phyloP scores from a whole-genome alignment of 148 eudicot species.

The Nyssa sinensis region DNA sequence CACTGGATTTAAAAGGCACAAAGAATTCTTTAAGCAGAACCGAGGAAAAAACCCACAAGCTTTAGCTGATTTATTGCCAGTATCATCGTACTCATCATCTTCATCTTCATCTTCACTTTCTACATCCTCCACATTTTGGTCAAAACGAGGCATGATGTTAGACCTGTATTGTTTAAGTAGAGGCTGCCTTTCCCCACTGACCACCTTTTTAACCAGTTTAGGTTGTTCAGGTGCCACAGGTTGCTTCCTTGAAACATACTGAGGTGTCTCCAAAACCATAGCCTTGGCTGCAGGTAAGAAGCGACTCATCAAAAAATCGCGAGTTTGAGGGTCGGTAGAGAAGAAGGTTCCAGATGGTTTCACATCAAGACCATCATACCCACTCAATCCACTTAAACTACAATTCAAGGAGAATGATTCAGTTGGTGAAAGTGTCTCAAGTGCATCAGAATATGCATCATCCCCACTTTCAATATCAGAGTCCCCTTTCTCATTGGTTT shows the following conservation, averaged over 20 bases:
- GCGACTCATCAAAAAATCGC: conserved; percentile 82
- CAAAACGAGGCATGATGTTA: conserved; percentile 32
- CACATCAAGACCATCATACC: conserved; percentile 29
- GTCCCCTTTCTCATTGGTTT: conserved; percentile 11
- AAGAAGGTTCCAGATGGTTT: conserved; percentile 29
- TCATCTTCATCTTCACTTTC: conserved; percentile 60
- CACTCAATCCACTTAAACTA: conserved; percentile 64
- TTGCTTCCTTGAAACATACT: conserved; percentile 60
- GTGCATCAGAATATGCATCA: conserved; percentile 60
- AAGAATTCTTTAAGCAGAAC: conserved; percentile 70
- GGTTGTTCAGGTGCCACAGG: conserved; percentile 34
- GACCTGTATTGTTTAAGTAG: conserved; percentile 31
- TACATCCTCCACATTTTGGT: conserved; percentile 37
- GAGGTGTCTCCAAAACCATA: conserved; percentile 70
- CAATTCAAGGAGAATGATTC: conserved; percentile 61
- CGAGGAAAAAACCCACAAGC: conserved; percentile 74
- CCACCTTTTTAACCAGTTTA: conserved; percentile 31
- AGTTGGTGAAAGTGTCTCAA: conserved; percentile 46
- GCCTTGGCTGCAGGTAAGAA: conserved; percentile 96
- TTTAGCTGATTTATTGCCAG: conserved; percentile 42
- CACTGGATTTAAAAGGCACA: conserved; percentile 66
- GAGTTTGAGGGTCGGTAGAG: conserved; percentile 46
- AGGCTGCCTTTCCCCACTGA: conserved; percentile 45
- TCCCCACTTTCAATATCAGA: conserved; percentile 29
- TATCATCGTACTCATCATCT: conserved; percentile 25